These are phyloP conservation scores for Erigeron canadensis DNA, from an alignment of 129 eudicot genomes.

Conservation along the genomic window DNA sequence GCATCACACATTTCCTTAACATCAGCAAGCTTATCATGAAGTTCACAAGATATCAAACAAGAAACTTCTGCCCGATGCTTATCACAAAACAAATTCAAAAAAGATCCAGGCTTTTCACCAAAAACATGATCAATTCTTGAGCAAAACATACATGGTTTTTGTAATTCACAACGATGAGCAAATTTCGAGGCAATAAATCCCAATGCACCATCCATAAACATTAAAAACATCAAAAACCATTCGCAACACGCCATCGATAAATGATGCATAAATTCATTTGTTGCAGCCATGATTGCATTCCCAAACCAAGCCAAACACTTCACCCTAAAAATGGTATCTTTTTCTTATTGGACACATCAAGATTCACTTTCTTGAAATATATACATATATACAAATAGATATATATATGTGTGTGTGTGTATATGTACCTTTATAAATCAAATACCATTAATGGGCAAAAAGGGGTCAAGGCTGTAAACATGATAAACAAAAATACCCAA, in stretches of 20 bases:
- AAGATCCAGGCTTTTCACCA: slow-evolving; percentile 47
- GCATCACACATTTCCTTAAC: slow-evolving; percentile 69
- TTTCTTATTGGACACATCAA: slow-evolving; percentile 35
- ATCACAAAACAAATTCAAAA: slow-evolving; percentile 49
- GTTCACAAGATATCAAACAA: slow-evolving; percentile 52
- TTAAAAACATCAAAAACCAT: slow-evolving; percentile 80
- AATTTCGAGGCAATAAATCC: slow-evolving; percentile 60
- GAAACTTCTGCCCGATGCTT: slow-evolving; percentile 62
- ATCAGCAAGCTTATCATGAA: slow-evolving; percentile 68
- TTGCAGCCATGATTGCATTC: slow-evolving; percentile 50
- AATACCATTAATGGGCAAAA: slow-evolving; percentile 23
- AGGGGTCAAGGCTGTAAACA: slow-evolving; percentile 37
- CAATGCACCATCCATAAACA: slow-evolving; percentile 66
- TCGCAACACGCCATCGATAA: slow-evolving; percentile 71
- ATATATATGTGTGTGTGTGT: neutral
- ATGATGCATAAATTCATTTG: slow-evolving; percentile 40
- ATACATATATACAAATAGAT: neutral
- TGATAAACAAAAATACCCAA: slow-evolving; percentile 3
- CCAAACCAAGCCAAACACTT: slow-evolving; percentile 15
- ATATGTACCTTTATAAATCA: slow-evolving; percentile 31
- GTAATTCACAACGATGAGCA: slow-evolving; percentile 64
- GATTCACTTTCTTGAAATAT: slow-evolving; percentile 8
- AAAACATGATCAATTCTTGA: slow-evolving; percentile 59
- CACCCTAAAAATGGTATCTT: slow-evolving; percentile 35
- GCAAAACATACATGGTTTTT: slow-evolving; percentile 76